Conservation (phyloP, 176 grass and related monocot species). For the Musa schizocarpa region DNA sequence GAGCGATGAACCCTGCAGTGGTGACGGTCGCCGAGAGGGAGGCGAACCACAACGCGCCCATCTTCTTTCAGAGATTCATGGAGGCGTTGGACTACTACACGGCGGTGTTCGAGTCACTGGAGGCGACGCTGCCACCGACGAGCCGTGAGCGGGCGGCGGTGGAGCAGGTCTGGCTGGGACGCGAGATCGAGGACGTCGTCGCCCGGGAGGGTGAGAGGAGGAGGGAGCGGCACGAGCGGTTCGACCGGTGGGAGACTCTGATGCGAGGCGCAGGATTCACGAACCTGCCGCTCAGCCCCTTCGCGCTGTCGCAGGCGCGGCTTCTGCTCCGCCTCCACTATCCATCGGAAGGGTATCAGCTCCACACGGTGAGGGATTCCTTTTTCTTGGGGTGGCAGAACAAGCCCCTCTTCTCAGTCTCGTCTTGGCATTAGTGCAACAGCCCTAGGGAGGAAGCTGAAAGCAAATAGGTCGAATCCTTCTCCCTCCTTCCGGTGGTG, state of each 20-base stretch:
- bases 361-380: slow-evolving; percentile 61
- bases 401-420: slow-evolving; percentile 79
- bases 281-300: slow-evolving; percentile 53
- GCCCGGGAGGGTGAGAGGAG: slow-evolving; percentile 19
- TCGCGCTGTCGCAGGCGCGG: slow-evolving; percentile 76
- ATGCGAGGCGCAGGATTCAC: slow-evolving; percentile 44
- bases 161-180: slow-evolving; percentile 65
- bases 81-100: slow-evolving; percentile 67
- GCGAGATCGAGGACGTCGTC: slow-evolving; percentile 69
- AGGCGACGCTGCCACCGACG: slow-evolving; percentile 81
- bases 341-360: slow-evolving; percentile 84
- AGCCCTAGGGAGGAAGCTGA: too few relatives aligned
- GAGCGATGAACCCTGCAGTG: slow-evolving; percentile 58
- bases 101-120: slow-evolving; percentile 81
- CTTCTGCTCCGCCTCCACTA: slow-evolving; percentile 93
- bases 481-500: too few relatives aligned
- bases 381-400: slow-evolving; percentile 88
- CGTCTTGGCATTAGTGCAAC: slow-evolving; percentile 61
- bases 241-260: slow-evolving; percentile 57
- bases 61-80: slow-evolving; percentile 31
- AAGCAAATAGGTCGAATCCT: too few relatives aligned
- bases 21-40: slow-evolving; percentile 80
- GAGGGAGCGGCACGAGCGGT: slow-evolving; percentile 34
- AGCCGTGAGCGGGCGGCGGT: slow-evolving; percentile 67
- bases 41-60: slow-evolving; percentile 14